These are phyloP conservation scores for Phytopythium mirpurense DNA, from an alignment of 352 stramenopile genomes.

Conservation along the genomic window DNA sequence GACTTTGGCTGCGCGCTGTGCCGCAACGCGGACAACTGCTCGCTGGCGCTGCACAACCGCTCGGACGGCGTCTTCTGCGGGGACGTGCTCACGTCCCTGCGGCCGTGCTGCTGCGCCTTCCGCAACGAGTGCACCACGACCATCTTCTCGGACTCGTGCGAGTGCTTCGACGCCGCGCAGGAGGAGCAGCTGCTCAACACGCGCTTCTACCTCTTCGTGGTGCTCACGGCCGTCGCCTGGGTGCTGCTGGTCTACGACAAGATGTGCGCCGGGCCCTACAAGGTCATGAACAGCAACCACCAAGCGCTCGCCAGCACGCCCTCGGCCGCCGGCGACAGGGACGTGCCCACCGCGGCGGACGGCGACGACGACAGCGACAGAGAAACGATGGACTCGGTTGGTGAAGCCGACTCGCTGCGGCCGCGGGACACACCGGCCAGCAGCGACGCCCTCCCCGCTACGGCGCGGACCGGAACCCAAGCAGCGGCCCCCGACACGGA, in stretches of 20 bases:
- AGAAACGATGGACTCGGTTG: background rate
- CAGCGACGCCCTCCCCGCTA: background rate
- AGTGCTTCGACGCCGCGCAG: constrained; percentile 56
- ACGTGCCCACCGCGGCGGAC: constrained; percentile 28
- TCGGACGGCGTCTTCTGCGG: constrained; percentile 60
- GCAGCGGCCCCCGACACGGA: background rate
- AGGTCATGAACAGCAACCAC: constrained; percentile 77
- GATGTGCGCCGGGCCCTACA: constrained; percentile 70
- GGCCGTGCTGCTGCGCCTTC: constrained; percentile 70
- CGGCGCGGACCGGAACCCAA: background rate
- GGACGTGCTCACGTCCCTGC: constrained; percentile 54
- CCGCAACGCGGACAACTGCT: constrained; percentile 60
- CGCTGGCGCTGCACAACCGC: constrained; percentile 44
- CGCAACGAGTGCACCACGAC: constrained; percentile 75
- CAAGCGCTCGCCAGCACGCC: constrained; percentile 54
- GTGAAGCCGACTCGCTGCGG: background rate
- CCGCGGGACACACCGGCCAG: background rate
- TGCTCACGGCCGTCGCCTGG: constrained; percentile 57
- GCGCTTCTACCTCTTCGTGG: constrained; percentile 67
- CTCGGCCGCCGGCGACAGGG: constrained; percentile 16
- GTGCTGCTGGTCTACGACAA: constrained; percentile 61
- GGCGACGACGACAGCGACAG: constrained; percentile 16
- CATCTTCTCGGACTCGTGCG: constrained; percentile 64
- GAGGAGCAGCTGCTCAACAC: constrained; percentile 61
- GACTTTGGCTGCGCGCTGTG: constrained; percentile 56